A percentile compares a stretch with the other conserved stretches of the same genome.
phyloP scores from a whole-genome alignment of 306 rosid species.

The Carpinus viminea region DNA sequence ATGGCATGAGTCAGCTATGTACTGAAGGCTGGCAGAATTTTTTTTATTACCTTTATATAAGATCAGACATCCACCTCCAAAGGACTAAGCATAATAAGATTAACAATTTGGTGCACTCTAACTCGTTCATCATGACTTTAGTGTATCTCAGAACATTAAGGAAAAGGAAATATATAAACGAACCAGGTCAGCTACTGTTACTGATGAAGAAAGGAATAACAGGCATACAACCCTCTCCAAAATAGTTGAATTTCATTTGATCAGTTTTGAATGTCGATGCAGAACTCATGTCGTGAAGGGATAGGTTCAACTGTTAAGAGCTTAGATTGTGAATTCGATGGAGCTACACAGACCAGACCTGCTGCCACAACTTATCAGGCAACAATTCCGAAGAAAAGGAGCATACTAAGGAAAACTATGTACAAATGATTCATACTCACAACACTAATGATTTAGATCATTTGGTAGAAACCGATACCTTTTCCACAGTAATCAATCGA shows the following conservation, averaged over 20 bases:
- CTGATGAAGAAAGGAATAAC: conserved; percentile 36
- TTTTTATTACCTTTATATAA: conserved; percentile 6
- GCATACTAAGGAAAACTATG: background rate
- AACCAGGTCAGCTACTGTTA: conserved; percentile 32
- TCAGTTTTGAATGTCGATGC: conserved; percentile 46
- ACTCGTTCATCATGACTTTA: conserved; percentile 29
- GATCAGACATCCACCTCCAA: background rate
- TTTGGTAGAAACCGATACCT: conserved; percentile 36
- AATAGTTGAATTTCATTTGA: conserved; percentile 45
- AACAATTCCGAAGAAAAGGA: conserved; percentile 35
- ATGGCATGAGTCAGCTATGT: conserved; percentile 19
- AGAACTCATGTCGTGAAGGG: conserved; percentile 45
- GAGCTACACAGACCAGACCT: conserved; percentile 53
- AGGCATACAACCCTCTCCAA: conserved; percentile 43
- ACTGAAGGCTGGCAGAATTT: conserved; percentile 4
- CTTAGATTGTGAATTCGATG: conserved; percentile 52
- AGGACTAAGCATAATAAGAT: conserved; percentile 28
- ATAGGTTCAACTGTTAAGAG: conserved; percentile 49
- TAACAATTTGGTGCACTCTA: conserved; percentile 26
- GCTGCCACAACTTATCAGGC: conserved; percentile 57
- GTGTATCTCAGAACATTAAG: conserved; percentile 14
- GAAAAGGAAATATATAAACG: conserved; percentile 17
- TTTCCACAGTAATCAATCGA: conserved; percentile 52
- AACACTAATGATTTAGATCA: conserved; percentile 17
- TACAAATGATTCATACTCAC: background rate